A percentile compares a stretch with the other conserved stretches of the same genome.
Evolutionary conservation across 768 basidiomycete genomes (phyloP).

Genomic region (Lactarius vividus): DNA sequence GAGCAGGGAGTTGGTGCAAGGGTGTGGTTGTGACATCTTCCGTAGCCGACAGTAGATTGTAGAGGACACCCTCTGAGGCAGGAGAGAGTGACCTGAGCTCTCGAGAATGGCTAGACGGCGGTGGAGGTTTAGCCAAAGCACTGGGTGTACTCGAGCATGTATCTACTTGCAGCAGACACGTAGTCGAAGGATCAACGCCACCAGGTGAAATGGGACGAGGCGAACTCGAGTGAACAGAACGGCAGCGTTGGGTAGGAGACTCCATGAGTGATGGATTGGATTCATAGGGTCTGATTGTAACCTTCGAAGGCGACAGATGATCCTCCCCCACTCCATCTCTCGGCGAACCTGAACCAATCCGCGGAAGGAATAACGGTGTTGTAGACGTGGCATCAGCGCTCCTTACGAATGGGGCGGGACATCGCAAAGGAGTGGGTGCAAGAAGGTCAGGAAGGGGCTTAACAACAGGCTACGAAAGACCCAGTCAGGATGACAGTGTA

Average conservation of each 20-base stretch:
- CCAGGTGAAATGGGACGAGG: not conserved
- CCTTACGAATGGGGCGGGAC: slow-evolving; percentile 4
- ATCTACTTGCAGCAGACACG: not conserved
- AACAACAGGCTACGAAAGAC: slow-evolving; percentile 5
- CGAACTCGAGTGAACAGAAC: slow-evolving; percentile 1
- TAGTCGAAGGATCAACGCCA: not conserved
- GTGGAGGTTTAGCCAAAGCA: not conserved
- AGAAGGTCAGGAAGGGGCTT: slow-evolving; percentile 17
- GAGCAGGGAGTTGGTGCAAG: slow-evolving; percentile 9
- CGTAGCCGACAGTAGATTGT: slow-evolving; percentile 12
- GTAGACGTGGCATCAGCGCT: not conserved
- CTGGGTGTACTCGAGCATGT: not conserved
- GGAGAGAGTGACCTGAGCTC: slow-evolving; percentile 62
- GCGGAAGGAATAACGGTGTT: not conserved
- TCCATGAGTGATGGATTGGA: not conserved
- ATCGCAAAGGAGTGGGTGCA: slow-evolving; percentile 14
- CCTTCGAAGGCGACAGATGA: not conserved
- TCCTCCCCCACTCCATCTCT: not conserved
- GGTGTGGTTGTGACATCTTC: slow-evolving; percentile 3
- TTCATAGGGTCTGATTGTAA: not conserved
- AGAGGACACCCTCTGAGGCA: slow-evolving; percentile 45
- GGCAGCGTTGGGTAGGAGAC: not conserved
- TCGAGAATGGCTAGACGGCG: slow-evolving; percentile 28
- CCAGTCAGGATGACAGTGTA: not conserved
- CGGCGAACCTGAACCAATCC: not conserved